Conservation (phyloP, 2,329 filamentous ascomycete genomes). For the Fusarium globosum region DNA sequence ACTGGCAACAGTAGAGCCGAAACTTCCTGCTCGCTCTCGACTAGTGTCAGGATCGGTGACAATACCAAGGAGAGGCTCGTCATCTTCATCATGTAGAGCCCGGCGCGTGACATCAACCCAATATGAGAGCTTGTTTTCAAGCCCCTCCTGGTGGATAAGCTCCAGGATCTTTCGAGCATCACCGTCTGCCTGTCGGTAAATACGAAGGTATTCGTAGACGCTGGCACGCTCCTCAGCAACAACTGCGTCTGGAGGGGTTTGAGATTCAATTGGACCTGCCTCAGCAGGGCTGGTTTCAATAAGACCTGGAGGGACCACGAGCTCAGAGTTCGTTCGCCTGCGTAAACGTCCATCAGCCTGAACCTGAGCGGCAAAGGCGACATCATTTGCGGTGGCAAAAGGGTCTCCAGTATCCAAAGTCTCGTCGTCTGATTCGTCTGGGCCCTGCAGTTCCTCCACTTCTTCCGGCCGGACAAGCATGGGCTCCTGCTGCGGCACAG, state of each 20-base stretch:
- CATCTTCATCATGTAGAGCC: conserved; percentile 37
- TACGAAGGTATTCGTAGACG: conserved; percentile 57
- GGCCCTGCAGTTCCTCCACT: conserved; percentile 35
- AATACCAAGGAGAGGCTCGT: neutral
- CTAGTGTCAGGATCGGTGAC: neutral
- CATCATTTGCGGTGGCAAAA: conserved; percentile 19
- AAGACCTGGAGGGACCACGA: conserved; percentile 13
- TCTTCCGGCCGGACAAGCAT: conserved; percentile 41
- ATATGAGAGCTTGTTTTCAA: conserved; percentile 68
- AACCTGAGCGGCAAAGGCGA: conserved; percentile 17
- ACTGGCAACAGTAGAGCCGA: conserved; percentile 41
- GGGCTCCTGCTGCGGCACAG: conserved; percentile 41
- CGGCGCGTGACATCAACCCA: conserved; percentile 66
- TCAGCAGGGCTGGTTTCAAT: conserved; percentile 14
- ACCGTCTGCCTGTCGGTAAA: conserved; percentile 69
- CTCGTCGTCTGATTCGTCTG: conserved; percentile 48
- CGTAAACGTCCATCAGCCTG: conserved; percentile 25
- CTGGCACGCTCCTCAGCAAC: conserved; percentile 38
- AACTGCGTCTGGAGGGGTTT: neutral
- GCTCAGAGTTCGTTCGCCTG: conserved; percentile 26
- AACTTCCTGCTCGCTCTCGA: conserved; percentile 34
- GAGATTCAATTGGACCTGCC: conserved; percentile 7
- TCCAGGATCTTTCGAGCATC: conserved; percentile 68
- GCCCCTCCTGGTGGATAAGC: conserved; percentile 70
- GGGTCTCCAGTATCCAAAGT: conserved; percentile 46